A percentile compares a stretch with the other conserved stretches of the same genome.
These are phyloP conservation scores for Cotoneaster glaucophyllus DNA, from an alignment of 306 rosid genomes.

Conservation along the genomic window DNA sequence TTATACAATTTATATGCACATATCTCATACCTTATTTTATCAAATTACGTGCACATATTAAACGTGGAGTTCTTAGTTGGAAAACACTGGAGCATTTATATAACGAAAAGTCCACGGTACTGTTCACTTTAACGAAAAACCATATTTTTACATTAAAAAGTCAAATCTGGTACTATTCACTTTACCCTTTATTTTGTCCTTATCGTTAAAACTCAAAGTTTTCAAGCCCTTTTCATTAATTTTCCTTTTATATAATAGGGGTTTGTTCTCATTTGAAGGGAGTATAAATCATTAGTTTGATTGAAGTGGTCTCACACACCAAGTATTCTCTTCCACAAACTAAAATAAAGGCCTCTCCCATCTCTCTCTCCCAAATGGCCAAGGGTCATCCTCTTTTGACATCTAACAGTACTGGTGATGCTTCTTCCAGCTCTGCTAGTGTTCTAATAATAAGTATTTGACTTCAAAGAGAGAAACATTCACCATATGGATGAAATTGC, in stretches of 20 bases:
- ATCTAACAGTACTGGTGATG: background rate
- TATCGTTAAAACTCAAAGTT: no score
- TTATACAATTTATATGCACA: no score
- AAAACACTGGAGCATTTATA: background rate
- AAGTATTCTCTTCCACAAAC: background rate
- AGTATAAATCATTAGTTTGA: background rate
- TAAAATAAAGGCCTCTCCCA: background rate
- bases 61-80: background rate
- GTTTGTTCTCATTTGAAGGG: background rate
- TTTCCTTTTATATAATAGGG: background rate
- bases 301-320: background rate
- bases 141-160: no score
- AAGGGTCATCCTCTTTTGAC: slow-evolving; percentile 17
- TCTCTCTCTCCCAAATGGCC: slow-evolving; percentile 12
- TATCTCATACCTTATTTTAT: background rate
- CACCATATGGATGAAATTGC: slow-evolving; percentile 48
- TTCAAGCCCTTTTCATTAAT: no score
- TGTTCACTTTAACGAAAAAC: no score
- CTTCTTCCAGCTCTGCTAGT: background rate
- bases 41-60: background rate
- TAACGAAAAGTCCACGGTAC: no score
- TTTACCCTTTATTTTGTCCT: no score
- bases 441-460: background rate
- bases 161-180: no score
- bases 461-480: slow-evolving; percentile 25